These are phyloP conservation scores for Diospyros kaki DNA, from an alignment of 148 eudicot species.

Conservation along the genomic window DNA sequence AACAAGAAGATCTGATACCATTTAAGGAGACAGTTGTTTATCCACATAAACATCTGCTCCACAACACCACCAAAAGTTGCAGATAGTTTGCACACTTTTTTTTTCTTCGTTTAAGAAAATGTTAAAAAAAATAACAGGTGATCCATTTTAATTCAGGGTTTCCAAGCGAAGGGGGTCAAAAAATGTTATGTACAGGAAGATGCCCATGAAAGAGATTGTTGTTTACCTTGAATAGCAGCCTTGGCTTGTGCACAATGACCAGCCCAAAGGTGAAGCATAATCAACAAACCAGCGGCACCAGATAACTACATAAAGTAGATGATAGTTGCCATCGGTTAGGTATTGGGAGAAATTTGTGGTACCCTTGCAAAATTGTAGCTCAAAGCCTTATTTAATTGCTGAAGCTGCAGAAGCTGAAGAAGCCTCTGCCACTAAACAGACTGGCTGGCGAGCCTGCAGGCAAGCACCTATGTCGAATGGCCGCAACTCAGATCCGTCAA, in stretches of 20 bases:
- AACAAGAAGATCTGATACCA: too few species aligned
- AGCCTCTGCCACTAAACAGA: slow-evolving; percentile 78
- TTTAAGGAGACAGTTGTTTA: too few species aligned
- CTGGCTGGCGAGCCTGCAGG: slow-evolving; percentile 93
- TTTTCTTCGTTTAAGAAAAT: too few species aligned
- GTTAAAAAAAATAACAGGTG: too few species aligned
- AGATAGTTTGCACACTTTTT: too few species aligned
- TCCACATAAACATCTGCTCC: too few species aligned
- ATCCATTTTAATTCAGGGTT: too few species aligned
- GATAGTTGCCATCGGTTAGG: background rate
- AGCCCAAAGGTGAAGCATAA: slow-evolving; percentile 3
- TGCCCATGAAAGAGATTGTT: background rate
- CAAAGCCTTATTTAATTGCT: slow-evolving; percentile 38
- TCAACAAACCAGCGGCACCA: slow-evolving; percentile 11
- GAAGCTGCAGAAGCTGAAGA: slow-evolving; percentile 63
- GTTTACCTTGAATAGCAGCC: slow-evolving; percentile 11
- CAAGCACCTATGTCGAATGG: slow-evolving; percentile 94
- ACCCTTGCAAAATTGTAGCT: slow-evolving; percentile 1
- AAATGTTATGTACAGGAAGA: background rate
- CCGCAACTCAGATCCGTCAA: slow-evolving; percentile 78
- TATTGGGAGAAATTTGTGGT: background rate
- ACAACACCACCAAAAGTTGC: too few species aligned
- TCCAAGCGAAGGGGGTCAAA: too few species aligned
- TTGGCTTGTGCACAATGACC: background rate
- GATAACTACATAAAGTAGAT: slow-evolving; percentile 4